Conservation (phyloP, 2,329 filamentous ascomycete species). For the Aspergillus sergii region DNA sequence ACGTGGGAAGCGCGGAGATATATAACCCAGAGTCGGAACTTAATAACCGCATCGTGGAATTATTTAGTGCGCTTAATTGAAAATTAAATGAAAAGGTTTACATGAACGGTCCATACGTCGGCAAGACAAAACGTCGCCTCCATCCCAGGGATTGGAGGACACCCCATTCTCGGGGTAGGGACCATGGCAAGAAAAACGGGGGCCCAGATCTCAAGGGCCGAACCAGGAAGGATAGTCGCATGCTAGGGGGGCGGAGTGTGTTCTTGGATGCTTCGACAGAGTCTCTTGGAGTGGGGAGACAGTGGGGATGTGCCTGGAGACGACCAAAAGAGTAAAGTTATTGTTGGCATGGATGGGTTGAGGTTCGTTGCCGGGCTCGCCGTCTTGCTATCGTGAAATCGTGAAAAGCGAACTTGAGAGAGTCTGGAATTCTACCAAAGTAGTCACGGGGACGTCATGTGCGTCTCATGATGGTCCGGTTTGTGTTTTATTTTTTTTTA, state of each 20-base stretch:
- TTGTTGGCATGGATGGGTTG: not conserved
- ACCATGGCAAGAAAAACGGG: conserved; percentile 30
- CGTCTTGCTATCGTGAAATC: not conserved
- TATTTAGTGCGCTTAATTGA: conserved; percentile 1
- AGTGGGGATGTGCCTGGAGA: conserved; percentile 24
- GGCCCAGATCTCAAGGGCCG: conserved; percentile 34
- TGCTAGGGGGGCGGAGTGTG: conserved; percentile 25
- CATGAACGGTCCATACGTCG: conserved; percentile 11
- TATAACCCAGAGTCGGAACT: conserved; percentile 23
- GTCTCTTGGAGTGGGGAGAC: conserved; percentile 28
- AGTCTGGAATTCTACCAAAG: not conserved
- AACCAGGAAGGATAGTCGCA: conserved; percentile 25
- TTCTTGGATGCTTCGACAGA: conserved; percentile 27
- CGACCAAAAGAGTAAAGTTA: not conserved
- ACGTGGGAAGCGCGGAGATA: conserved; percentile 21
- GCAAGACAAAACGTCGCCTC: conserved; percentile 14
- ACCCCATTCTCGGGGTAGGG: conserved; percentile 19
- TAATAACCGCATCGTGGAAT: conserved; percentile 23
- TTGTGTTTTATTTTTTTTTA: not conserved
- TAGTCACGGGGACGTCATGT: conserved; percentile 5
- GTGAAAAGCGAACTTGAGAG: not conserved
- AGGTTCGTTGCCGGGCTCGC: not conserved
- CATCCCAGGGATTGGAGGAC: conserved; percentile 20
- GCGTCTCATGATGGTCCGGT: not conserved
- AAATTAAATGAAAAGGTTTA: conserved; percentile 16